Evolutionary conservation across 192 early-diverging fungal species (phyloP).

Genomic region (Chytriomyces hyalinus): DNA sequence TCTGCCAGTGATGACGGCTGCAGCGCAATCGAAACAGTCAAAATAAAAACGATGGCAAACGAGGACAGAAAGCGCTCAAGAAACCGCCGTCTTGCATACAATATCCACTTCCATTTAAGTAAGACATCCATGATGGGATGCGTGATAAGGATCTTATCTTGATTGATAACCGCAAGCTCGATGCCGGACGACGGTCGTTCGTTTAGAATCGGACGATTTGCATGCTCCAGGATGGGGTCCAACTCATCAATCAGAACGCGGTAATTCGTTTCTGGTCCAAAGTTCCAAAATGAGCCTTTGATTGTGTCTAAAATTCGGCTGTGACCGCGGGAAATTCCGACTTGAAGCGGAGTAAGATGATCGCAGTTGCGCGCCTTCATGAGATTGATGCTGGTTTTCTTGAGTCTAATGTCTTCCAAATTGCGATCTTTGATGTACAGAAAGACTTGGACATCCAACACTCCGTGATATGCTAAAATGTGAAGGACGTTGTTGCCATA

Average conservation of each 20-base stretch:
- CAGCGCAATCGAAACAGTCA: conserved; percentile 16
- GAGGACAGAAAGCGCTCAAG: conserved; percentile 5
- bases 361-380: conserved; percentile 21
- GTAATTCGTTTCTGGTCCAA: conserved; percentile 27
- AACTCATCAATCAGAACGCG: conserved; percentile 19
- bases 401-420: conserved; percentile 3
- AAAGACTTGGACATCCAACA: background rate
- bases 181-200: conserved; percentile 5
- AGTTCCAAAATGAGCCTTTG: conserved; percentile 13
- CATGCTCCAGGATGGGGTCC: conserved; percentile 17
- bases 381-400: background rate
- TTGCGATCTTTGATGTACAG: conserved; percentile 9
- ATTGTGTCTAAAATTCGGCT: background rate
- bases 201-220: background rate
- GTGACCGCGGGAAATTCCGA: conserved; percentile 5
- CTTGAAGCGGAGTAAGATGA: conserved; percentile 26
- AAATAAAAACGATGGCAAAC: background rate
- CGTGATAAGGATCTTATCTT: conserved; percentile 31
- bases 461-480: conserved; percentile 36
- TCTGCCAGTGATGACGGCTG: conserved; percentile 9
- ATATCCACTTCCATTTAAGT: conserved; percentile 36
- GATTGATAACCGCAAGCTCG: conserved; percentile 26
- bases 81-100: conserved; percentile 37
- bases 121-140: conserved; percentile 29
- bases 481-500: conserved; percentile 44